Conservation (phyloP, 176 grass and related monocot genomes). For the Areca catechu region DNA sequence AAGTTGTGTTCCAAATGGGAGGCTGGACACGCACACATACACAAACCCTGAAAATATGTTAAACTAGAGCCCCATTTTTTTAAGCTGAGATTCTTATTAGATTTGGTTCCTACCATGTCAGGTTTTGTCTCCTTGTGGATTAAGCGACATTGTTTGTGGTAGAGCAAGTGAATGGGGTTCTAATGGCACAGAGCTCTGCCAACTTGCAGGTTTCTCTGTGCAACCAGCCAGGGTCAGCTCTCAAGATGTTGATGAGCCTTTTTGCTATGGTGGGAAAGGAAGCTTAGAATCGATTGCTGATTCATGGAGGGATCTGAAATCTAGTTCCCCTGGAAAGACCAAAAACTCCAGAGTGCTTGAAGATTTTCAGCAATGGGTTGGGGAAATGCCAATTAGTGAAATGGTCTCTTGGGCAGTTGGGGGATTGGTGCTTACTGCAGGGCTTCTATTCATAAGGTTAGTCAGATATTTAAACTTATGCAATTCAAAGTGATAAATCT, state of each 20-base stretch:
- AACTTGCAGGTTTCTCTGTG: constrained; percentile 68
- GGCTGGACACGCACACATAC: neutral
- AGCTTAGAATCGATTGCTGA: constrained; percentile 70
- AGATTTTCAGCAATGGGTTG: constrained; percentile 45
- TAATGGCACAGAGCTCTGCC: constrained; percentile 84
- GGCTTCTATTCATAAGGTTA: constrained; percentile 69
- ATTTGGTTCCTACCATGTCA: constrained; percentile 27
- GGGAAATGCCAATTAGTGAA: constrained; percentile 45
- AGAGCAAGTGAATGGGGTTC: constrained; percentile 72
- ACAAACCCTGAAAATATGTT: too few relatives aligned
- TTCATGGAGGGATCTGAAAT: constrained; percentile 54
- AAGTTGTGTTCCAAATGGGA: too few relatives aligned
- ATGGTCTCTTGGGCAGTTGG: constrained; percentile 88
- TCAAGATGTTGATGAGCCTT: constrained; percentile 37
- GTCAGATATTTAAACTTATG: neutral
- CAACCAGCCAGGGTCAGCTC: constrained; percentile 31
- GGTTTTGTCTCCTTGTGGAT: constrained; percentile 87
- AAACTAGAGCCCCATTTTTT: neutral
- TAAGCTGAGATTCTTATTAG: constrained; percentile 2
- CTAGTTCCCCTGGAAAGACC: constrained; percentile 28
- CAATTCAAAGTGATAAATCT: neutral
- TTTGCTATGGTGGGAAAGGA: constrained; percentile 94
- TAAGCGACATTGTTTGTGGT: constrained; percentile 85
- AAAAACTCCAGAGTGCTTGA: constrained; percentile 33
- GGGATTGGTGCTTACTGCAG: constrained; percentile 84